Conservation (phyloP, 2,329 filamentous ascomycete species). For the Fusarium metavorans region DNA sequence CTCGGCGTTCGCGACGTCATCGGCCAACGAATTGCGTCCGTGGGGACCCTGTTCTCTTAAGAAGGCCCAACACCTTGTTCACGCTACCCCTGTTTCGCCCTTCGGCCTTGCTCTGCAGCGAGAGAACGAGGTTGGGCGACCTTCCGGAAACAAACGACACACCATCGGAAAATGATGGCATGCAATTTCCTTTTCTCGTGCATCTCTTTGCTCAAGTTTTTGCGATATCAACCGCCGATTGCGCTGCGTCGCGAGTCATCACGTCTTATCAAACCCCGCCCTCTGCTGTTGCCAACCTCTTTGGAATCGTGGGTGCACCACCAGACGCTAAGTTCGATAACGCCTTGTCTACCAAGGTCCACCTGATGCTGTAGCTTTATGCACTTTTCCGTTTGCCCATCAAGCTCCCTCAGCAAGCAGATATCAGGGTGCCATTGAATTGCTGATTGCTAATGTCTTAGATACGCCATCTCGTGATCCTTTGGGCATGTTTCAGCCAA, state of each 20-base stretch:
- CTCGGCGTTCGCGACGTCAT: conserved; percentile 41
- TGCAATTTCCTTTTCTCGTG: not conserved
- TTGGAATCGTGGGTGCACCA: not conserved
- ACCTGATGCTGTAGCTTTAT: conserved; percentile 4
- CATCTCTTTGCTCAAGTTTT: not conserved
- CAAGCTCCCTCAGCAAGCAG: not conserved
- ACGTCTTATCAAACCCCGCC: conserved; percentile 34
- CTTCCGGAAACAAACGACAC: not conserved
- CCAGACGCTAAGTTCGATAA: not conserved
- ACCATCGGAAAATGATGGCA: not conserved
- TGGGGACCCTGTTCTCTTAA: conserved; percentile 20
- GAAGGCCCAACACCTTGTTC: conserved; percentile 23
- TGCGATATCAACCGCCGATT: conserved; percentile 8
- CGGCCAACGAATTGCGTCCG: conserved; percentile 23
- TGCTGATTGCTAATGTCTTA: not conserved
- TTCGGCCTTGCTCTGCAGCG: conserved; percentile 11
- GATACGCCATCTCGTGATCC: not conserved
- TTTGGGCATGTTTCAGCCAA: not conserved
- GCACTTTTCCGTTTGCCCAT: not conserved
- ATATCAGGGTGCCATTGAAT: not conserved
- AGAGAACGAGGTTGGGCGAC: conserved; percentile 6
- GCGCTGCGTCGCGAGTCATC: not conserved
- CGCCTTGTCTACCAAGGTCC: not conserved
- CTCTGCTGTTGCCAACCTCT: conserved; percentile 22
- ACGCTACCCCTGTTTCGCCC: conserved; percentile 8